Evolutionary conservation across 176 grass and related monocot genomes (phyloP).

Genomic region (Musa itinerans): DNA sequence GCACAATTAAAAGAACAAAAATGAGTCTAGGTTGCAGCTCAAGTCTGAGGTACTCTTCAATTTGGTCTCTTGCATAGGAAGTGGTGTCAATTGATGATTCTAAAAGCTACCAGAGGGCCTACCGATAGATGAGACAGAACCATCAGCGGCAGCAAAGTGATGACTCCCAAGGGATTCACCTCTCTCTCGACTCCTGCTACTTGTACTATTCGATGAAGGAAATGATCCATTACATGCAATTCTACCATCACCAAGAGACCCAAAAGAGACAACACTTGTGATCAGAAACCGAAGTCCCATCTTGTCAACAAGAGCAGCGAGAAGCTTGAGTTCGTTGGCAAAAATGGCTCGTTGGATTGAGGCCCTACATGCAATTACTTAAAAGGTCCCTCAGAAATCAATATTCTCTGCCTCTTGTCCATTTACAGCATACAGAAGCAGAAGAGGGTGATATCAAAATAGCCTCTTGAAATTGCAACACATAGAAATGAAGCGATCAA

Average conservation of each 20-base stretch:
- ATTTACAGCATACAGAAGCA: no score
- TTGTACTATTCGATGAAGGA: conserved; percentile 49
- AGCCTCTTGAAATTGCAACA: no score
- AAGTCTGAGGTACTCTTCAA: conserved; percentile 53
- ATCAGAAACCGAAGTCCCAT: conserved; percentile 44
- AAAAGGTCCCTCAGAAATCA: no score
- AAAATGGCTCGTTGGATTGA: conserved; percentile 7
- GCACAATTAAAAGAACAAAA: not conserved
- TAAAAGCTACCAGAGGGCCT: conserved; percentile 52
- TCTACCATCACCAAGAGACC: conserved; percentile 44
- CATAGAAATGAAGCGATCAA: no score
- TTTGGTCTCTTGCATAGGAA: conserved; percentile 22
- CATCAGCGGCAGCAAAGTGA: conserved; percentile 42
- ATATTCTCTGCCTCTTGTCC: no score
- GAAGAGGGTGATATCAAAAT: no score
- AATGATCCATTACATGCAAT: conserved; percentile 48
- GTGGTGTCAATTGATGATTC: conserved; percentile 38
- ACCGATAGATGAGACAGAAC: conserved; percentile 42
- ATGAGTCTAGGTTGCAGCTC: not conserved
- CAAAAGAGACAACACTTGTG: conserved; percentile 51
- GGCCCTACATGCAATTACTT: no score
- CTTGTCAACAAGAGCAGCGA: conserved; percentile 43
- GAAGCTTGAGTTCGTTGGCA: conserved; percentile 49
- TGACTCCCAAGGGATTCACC: conserved; percentile 30
- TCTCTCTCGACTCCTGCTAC: conserved; percentile 55